phyloP scores from a whole-genome alignment of 257 asterid species.

The Nicotiana undulata region DNA sequence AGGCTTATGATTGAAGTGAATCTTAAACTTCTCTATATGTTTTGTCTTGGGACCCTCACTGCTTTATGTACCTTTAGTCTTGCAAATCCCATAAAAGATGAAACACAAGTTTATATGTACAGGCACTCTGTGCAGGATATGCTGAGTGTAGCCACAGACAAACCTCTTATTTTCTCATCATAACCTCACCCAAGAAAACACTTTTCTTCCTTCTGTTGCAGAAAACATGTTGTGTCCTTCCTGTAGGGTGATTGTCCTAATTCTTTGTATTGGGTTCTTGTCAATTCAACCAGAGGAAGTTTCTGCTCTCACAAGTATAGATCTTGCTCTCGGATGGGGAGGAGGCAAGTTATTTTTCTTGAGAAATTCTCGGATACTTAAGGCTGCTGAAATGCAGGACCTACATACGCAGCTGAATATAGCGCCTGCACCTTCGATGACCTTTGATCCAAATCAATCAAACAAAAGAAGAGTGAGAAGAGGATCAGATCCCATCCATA shows the following conservation, averaged over 20 bases:
- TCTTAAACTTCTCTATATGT: constrained; percentile 45
- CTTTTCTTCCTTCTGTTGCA: constrained; percentile 13
- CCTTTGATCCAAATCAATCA: constrained; percentile 58
- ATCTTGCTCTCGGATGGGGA: constrained; percentile 44
- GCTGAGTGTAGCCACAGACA: constrained; percentile 16
- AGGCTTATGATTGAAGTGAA: constrained; percentile 76
- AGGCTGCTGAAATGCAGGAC: constrained; percentile 26
- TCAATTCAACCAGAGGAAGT: constrained; percentile 34
- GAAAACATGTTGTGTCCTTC: constrained; percentile 39
- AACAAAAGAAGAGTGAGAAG: constrained; percentile 59
- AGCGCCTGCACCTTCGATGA: constrained; percentile 52
- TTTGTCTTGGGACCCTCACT: constrained; percentile 23
- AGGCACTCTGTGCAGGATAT: constrained; percentile 7
- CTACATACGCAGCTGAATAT: constrained; percentile 23
- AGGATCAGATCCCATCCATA: constrained; percentile 83
- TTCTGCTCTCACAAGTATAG: constrained; percentile 34
- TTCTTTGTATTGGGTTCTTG: constrained; percentile 37
- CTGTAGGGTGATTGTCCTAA: constrained; percentile 25
- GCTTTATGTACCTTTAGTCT: constrained; percentile 53
- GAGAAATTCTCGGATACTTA: constrained; percentile 28
- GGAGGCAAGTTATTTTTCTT: constrained; percentile 6
- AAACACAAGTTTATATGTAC: constrained; percentile 21
- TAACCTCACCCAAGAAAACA: constrained; percentile 7
- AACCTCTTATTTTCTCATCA: constrained; percentile 16
- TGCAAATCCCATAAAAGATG: constrained; percentile 32